Percentiles rank a stretch among this genome's conserved stretches.
These are phyloP conservation scores for Pseudogymnoascus sp. DNA, from an alignment of 2,329 filamentous ascomycete genomes.

Conservation along the genomic window DNA sequence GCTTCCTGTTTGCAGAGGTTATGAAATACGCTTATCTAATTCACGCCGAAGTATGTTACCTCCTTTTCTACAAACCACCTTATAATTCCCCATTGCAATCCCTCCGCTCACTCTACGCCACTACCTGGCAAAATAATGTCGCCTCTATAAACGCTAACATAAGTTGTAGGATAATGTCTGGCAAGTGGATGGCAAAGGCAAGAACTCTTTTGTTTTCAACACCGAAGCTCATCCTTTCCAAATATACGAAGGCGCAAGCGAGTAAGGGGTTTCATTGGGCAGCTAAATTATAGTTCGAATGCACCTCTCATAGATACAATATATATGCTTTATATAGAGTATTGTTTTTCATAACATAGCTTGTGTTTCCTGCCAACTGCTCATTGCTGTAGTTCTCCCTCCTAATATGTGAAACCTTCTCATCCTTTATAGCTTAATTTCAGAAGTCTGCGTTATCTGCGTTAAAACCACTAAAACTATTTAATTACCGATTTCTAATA, in stretches of 20 bases:
- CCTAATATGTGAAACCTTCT: background rate
- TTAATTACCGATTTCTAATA: background rate
- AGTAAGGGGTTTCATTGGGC: background rate
- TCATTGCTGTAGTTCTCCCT: background rate
- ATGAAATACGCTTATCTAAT: slow-evolving; percentile 77
- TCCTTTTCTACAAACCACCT: background rate
- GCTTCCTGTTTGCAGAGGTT: slow-evolving; percentile 81
- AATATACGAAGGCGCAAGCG: slow-evolving; percentile 25
- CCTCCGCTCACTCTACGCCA: background rate
- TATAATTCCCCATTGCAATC: background rate
- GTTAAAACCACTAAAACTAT: background rate
- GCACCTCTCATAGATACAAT: background rate
- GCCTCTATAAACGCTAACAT: slow-evolving; percentile 6
- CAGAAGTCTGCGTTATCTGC: background rate
- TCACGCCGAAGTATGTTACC: slow-evolving; percentile 24
- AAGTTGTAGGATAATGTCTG: slow-evolving; percentile 33
- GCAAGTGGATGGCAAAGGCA: slow-evolving; percentile 42
- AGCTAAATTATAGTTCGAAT: background rate
- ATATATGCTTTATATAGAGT: background rate
- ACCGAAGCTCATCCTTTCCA: slow-evolving; percentile 56
- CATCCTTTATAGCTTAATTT: background rate
- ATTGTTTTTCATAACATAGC: background rate
- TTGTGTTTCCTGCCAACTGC: background rate
- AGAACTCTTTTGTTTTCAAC: slow-evolving; percentile 52
- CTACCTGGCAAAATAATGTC: background rate